Percentiles rank a stretch among this genome's conserved stretches.
These are phyloP conservation scores for Exophiala alcalophila DNA, from an alignment of 2,329 filamentous ascomycete species.

Conservation along the genomic window DNA sequence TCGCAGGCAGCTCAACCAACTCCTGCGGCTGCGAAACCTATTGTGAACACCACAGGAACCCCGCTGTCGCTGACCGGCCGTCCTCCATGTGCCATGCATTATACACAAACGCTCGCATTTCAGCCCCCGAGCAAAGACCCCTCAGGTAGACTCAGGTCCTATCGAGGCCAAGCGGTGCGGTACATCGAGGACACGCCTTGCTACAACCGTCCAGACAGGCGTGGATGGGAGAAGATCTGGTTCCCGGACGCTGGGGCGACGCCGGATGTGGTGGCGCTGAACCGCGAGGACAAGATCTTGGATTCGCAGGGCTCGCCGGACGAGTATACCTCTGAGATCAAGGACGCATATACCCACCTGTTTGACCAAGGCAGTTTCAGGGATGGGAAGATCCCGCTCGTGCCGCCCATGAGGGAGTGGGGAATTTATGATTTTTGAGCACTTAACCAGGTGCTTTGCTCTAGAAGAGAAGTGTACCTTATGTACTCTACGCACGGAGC, in stretches of 20 bases:
- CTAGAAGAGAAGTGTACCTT: no score
- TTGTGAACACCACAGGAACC: conserved; percentile 22
- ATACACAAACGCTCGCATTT: conserved; percentile 34
- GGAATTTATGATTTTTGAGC: conserved; percentile 66
- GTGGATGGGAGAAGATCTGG: conserved; percentile 64
- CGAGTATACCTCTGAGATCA: conserved; percentile 59
- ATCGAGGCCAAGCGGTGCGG: conserved; percentile 62
- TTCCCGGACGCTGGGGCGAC: conserved; percentile 66
- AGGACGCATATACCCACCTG: conserved; percentile 63
- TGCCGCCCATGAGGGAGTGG: conserved; percentile 76
- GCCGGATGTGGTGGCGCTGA: conserved; percentile 41
- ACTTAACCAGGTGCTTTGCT: no score
- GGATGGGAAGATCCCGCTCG: conserved; percentile 66
- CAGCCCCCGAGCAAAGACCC: conserved; percentile 35
- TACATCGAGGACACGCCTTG: conserved; percentile 50
- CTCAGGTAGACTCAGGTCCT: conserved; percentile 50
- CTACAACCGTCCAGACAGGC: conserved; percentile 53
- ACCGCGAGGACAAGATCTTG: conserved; percentile 51
- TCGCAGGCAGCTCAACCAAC: conserved; percentile 3
- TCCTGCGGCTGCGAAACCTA: conserved; percentile 6
- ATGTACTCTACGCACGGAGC: no score
- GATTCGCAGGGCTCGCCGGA: conserved; percentile 38
- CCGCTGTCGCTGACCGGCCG: conserved; percentile 25
- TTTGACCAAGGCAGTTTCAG: conserved; percentile 65
- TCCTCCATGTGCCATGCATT: conserved; percentile 23